Evolutionary conservation across 345 rosid species (phyloP).

Genomic region (Brassica incana): DNA sequence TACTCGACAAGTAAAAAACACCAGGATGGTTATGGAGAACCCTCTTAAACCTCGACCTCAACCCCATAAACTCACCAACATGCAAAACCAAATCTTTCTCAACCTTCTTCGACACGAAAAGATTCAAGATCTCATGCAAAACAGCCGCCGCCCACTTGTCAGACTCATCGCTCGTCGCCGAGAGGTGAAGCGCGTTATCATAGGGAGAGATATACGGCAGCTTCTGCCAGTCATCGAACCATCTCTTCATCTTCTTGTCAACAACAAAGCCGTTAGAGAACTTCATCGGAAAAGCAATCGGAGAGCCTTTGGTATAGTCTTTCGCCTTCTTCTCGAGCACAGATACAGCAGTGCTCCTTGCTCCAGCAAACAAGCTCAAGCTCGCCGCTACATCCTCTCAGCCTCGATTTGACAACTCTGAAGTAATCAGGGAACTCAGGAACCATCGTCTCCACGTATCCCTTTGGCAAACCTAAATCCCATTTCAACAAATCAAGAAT

Average conservation of each 20-base stretch:
- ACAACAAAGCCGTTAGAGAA: constrained; percentile 61
- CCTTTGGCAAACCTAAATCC: constrained; percentile 85
- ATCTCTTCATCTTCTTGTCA: constrained; percentile 76
- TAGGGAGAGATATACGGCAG: constrained; percentile 83
- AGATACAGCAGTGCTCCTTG: constrained; percentile 55
- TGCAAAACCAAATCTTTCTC: constrained; percentile 61
- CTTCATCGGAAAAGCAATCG: constrained; percentile 61
- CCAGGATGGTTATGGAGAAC: constrained; percentile 75
- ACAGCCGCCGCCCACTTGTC: constrained; percentile 78
- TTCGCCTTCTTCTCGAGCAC: constrained; percentile 55
- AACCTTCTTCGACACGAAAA: constrained; percentile 69
- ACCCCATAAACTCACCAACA: constrained; percentile 69
- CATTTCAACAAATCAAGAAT: constrained; percentile 64
- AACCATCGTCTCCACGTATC: constrained; percentile 50
- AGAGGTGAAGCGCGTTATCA: constrained; percentile 58
- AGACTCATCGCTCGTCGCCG: constrained; percentile 64
- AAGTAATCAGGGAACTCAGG: constrained; percentile 84
- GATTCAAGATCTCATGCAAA: constrained; percentile 76
- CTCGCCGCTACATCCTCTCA: constrained; percentile 20
- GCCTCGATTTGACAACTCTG: constrained; percentile 42
- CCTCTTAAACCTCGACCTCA: constrained; percentile 86
- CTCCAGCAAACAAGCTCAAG: constrained; percentile 92
- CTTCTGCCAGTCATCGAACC: constrained; percentile 84
- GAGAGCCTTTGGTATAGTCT: constrained; percentile 45
- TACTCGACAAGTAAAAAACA: constrained; percentile 70